phyloP scores from a whole-genome alignment of 2,329 filamentous ascomycete genomes.

The Didymella exigua region DNA sequence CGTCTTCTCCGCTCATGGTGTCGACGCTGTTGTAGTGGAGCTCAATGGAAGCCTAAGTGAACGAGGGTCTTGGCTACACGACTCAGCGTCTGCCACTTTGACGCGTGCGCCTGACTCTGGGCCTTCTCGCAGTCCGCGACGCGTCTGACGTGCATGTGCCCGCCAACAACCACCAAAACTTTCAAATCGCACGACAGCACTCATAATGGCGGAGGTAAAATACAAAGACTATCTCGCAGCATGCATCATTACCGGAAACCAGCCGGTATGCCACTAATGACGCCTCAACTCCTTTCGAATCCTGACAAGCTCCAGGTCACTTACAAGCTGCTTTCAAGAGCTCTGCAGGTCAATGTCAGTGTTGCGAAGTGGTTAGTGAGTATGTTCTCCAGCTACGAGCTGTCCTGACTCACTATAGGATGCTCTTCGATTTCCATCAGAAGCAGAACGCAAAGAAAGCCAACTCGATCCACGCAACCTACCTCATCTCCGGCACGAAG shows the following conservation, averaged over 20 bases:
- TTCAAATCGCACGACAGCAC: background rate
- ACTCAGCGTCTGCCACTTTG: slow-evolving; percentile 34
- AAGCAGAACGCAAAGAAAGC: slow-evolving; percentile 77
- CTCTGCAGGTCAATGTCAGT: slow-evolving; percentile 82
- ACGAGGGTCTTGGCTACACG: slow-evolving; percentile 23
- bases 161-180: background rate
- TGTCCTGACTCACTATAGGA: slow-evolving; percentile 58
- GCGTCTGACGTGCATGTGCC: background rate
- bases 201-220: slow-evolving; percentile 58
- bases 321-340: slow-evolving; percentile 83
- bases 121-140: slow-evolving; percentile 16
- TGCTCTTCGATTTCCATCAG: slow-evolving; percentile 84
- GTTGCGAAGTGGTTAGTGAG: slow-evolving; percentile 79
- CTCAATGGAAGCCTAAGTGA: slow-evolving; percentile 2
- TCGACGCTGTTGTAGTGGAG: slow-evolving; percentile 8
- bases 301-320: slow-evolving; percentile 67
- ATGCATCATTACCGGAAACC: slow-evolving; percentile 76
- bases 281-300: background rate
- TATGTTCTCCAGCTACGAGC: background rate
- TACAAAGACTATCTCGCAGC: slow-evolving; percentile 76
- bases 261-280: slow-evolving; percentile 61
- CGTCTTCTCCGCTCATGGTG: slow-evolving; percentile 52
- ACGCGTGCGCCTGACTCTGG: slow-evolving; percentile 40
- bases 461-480: slow-evolving; percentile 86
- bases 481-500: slow-evolving; percentile 77